These are phyloP conservation scores for Cryphonectria naterciae DNA, from an alignment of 2,329 filamentous ascomycete genomes.

Conservation along the genomic window DNA sequence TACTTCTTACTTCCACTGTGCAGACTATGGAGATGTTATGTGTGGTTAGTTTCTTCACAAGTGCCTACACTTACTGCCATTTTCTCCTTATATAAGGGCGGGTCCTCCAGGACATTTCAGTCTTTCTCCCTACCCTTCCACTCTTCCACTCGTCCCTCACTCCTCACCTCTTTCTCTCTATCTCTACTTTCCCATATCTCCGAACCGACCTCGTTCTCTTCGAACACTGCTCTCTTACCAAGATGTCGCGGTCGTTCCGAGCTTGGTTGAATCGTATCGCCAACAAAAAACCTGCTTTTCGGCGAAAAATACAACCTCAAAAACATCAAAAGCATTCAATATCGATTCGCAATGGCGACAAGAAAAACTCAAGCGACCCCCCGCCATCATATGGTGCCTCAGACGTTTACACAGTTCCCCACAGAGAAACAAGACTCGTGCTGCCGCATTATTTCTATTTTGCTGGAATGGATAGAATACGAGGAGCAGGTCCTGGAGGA, in stretches of 20 bases:
- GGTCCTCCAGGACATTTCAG: too few species aligned
- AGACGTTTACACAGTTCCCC: not conserved
- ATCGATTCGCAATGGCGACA: not conserved
- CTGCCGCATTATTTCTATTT: not conserved
- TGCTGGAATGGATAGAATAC: not conserved
- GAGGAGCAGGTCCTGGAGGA: not conserved
- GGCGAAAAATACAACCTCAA: not conserved
- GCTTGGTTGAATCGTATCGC: not conserved
- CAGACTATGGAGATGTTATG: too few species aligned
- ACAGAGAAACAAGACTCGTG: not conserved
- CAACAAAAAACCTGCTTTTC: not conserved
- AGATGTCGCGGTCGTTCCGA: not conserved
- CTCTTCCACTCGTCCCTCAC: too few species aligned
- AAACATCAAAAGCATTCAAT: not conserved
- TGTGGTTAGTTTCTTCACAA: too few species aligned
- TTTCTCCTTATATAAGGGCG: too few species aligned
- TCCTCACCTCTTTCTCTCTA: too few species aligned
- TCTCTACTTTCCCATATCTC: too few species aligned
- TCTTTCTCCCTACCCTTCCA: too few species aligned
- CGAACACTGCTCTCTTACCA: too few species aligned
- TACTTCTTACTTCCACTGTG: too few species aligned
- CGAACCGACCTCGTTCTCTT: too few species aligned
- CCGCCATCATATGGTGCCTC: not conserved
- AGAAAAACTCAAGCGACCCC: not conserved
- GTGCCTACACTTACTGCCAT: too few species aligned